These are phyloP conservation scores for Candida montana DNA, from an alignment of 805 yeast genomes.

Conservation along the genomic window DNA sequence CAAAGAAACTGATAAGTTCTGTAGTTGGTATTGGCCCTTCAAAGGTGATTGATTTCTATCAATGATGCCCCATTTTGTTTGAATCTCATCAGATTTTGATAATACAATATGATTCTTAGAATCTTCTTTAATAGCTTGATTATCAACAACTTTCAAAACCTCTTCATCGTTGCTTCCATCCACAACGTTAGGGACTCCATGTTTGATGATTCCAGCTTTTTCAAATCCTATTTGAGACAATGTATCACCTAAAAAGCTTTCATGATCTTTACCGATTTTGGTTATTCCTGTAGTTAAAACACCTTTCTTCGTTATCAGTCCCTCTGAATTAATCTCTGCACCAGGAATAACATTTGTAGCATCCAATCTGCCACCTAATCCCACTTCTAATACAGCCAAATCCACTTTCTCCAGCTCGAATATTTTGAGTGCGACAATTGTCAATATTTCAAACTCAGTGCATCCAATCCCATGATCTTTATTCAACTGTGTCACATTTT, in stretches of 20 bases:
- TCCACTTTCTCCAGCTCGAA: conserved; percentile 58
- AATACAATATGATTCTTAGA: conserved; percentile 25
- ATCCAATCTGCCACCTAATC: conserved; percentile 85
- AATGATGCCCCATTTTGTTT: conserved; percentile 28
- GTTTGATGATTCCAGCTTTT: conserved; percentile 83
- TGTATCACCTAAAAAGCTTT: conserved; percentile 63
- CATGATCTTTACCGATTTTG: conserved; percentile 85
- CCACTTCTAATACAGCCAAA: conserved; percentile 87
- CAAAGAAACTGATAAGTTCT: conserved; percentile 66
- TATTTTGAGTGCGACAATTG: conserved; percentile 79
- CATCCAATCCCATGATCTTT: conserved; percentile 46
- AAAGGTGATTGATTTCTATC: conserved; percentile 44
- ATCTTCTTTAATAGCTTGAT: conserved; percentile 30
- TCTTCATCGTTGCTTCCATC: conserved; percentile 59
- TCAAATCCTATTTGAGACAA: conserved; percentile 62
- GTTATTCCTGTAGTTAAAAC: conserved; percentile 70
- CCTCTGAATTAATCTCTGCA: conserved; percentile 4
- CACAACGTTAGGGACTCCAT: conserved; percentile 50
- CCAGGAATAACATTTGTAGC: conserved; percentile 72
- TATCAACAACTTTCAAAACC: conserved; percentile 43
- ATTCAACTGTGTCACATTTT: conserved; percentile 38
- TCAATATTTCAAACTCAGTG: conserved; percentile 82
- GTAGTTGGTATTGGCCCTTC: conserved; percentile 66
- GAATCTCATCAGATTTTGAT: conserved; percentile 17
- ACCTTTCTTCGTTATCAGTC: conserved; percentile 23